phyloP scores from a whole-genome alignment of 306 rosid genomes.

The Ormosia emarginata region DNA sequence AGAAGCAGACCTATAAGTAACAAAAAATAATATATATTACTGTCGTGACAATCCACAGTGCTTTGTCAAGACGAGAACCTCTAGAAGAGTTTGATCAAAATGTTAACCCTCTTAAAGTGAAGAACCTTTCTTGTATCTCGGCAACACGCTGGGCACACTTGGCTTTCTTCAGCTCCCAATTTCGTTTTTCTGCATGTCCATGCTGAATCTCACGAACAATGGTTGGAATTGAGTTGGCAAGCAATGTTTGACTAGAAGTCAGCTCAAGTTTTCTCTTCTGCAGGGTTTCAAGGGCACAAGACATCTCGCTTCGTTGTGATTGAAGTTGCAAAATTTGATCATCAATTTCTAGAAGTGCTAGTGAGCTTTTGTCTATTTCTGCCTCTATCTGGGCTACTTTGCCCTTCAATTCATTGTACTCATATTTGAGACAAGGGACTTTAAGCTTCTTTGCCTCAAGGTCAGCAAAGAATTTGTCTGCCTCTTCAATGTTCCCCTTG shows the following conservation, averaged over 20 bases:
- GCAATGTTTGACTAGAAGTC: neutral
- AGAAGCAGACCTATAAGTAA: neutral
- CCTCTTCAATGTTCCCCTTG: neutral
- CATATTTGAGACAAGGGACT: neutral
- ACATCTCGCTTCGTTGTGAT: neutral
- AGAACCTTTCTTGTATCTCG: slow-evolving; percentile 23
- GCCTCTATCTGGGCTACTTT: neutral
- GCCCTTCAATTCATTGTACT: slow-evolving; percentile 14
- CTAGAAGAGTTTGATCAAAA: neutral
- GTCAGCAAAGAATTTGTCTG: slow-evolving; percentile 11
- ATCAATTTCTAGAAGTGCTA: slow-evolving; percentile 21
- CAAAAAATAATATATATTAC: neutral
- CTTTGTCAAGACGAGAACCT: neutral
- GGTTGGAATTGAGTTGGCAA: slow-evolving; percentile 13
- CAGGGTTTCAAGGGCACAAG: neutral
- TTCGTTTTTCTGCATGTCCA: neutral
- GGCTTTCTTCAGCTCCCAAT: slow-evolving; percentile 21
- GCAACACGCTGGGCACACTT: neutral
- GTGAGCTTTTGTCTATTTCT: neutral
- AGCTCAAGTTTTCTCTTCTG: slow-evolving; percentile 1
- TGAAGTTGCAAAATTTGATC: slow-evolving; percentile 26
- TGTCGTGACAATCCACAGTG: neutral
- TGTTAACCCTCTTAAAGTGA: slow-evolving; percentile 15
- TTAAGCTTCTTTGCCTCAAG: slow-evolving; percentile 21
- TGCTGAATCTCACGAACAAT: slow-evolving; percentile 8